Evolutionary conservation across 352 stramenopile genomes (phyloP).

Genomic region (Phytophthora europaea): DNA sequence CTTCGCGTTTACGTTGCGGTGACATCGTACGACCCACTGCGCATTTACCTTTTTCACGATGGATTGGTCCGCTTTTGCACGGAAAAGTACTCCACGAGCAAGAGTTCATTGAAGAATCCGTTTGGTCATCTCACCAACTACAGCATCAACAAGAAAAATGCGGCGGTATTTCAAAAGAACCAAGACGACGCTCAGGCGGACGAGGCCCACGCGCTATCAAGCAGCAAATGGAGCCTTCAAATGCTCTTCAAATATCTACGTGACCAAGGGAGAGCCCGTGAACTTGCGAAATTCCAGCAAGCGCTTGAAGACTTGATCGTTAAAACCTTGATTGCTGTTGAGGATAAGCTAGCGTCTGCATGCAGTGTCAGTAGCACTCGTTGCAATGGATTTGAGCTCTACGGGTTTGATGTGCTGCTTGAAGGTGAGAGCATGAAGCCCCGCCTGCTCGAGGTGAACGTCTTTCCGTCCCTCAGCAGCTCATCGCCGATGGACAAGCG

Average conservation of each 20-base stretch:
- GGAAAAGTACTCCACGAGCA: constrained; percentile 76
- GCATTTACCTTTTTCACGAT: constrained; percentile 89
- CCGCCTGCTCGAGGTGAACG: constrained; percentile 93
- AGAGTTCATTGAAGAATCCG: constrained; percentile 75
- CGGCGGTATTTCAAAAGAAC: constrained; percentile 74
- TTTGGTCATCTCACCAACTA: constrained; percentile 95
- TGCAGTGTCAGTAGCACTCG: constrained; percentile 18
- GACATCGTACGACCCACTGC: constrained; percentile 87
- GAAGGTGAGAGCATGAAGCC: constrained; percentile 78
- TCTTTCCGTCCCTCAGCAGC: constrained; percentile 90
- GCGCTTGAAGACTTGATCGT: constrained; percentile 86
- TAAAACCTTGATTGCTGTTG: constrained; percentile 92
- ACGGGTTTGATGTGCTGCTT: constrained; percentile 91
- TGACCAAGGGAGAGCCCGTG: constrained; percentile 46
- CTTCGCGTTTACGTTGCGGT: constrained; percentile 92
- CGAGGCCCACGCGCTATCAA: constrained; percentile 45
- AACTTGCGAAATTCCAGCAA: constrained; percentile 48
- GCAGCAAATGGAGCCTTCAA: constrained; percentile 89
- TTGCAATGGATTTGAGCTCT: constrained; percentile 87
- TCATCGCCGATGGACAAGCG: constrained; percentile 88
- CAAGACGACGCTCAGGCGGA: constrained; percentile 60
- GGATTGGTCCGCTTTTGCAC: constrained; percentile 92
- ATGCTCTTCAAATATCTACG: constrained; percentile 63
- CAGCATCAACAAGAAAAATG: constrained; percentile 93
- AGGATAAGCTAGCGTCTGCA: constrained; percentile 72